Conservation (phyloP, 2,329 filamentous ascomycete genomes). For the Claviceps lovelessii region DNA sequence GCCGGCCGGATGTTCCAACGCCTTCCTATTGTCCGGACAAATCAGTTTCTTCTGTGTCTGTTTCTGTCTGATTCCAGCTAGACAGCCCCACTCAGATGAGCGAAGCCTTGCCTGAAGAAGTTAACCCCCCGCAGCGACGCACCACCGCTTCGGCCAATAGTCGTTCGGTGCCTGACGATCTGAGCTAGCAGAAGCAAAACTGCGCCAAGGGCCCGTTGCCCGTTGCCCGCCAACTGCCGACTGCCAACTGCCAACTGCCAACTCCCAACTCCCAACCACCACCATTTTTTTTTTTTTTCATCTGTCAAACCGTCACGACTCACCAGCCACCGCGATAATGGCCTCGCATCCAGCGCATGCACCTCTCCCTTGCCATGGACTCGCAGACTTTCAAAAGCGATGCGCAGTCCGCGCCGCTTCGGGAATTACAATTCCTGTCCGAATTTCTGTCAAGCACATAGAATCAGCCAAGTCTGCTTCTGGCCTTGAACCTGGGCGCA, state of each 20-base stretch:
- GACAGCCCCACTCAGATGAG: neutral
- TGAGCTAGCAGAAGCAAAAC: neutral
- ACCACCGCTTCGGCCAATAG: neutral
- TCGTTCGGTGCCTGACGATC: neutral
- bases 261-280: slow-evolving; percentile 3
- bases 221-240: neutral
- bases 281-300: neutral
- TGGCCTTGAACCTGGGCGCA: neutral
- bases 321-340: slow-evolving; percentile 5
- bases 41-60: neutral
- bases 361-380: neutral
- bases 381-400: neutral
- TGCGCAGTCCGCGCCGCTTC: neutral
- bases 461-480: neutral
- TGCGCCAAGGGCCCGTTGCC: neutral
- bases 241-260: neutral
- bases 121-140: neutral
- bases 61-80: neutral
- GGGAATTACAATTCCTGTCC: neutral
- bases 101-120: neutral
- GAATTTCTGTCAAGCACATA: neutral
- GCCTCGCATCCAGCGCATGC: too few species aligned
- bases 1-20: neutral
- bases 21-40: neutral
- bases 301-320: neutral